Evolutionary conservation across 345 rosid species (phyloP).

Genomic region (Melastoma malabathricum): DNA sequence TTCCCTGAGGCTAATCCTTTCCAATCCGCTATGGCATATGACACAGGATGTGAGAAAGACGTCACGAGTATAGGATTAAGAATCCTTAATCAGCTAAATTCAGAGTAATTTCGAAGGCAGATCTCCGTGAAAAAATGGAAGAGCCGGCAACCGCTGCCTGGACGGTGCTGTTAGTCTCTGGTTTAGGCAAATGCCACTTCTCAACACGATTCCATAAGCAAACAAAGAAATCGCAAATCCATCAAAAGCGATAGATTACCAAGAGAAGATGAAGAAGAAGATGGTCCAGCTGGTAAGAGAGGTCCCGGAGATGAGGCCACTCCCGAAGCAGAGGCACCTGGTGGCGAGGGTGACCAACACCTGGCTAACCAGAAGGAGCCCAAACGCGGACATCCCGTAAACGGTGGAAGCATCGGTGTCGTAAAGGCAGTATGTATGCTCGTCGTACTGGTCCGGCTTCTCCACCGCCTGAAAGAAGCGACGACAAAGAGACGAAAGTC

Average conservation of each 20-base stretch:
- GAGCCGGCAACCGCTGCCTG: no score
- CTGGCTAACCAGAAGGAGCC: conserved; percentile 62
- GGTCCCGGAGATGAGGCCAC: conserved; percentile 55
- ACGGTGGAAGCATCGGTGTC: conserved; percentile 66
- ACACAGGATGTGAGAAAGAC: no score
- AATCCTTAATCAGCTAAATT: no score
- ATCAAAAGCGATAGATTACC: conserved; percentile 25
- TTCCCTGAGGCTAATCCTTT: no score
- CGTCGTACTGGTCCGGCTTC: conserved; percentile 69
- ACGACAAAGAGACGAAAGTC: background rate
- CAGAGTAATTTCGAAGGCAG: no score
- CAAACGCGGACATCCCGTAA: conserved; percentile 78
- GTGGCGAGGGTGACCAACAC: conserved; percentile 58
- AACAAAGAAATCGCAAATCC: background rate
- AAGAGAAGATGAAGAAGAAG: conserved; percentile 74
- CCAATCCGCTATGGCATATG: no score
- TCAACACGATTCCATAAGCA: no score
- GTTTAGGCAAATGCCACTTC: no score
- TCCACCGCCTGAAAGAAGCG: conserved; percentile 35
- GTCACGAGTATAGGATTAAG: no score
- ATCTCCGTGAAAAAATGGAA: no score
- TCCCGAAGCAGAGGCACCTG: conserved; percentile 78
- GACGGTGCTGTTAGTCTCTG: no score
- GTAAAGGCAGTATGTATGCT: conserved; percentile 55
- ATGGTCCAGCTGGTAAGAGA: conserved; percentile 47